Evolutionary conservation across 345 rosid species (phyloP).

Genomic region (Sisymbrium irio): DNA sequence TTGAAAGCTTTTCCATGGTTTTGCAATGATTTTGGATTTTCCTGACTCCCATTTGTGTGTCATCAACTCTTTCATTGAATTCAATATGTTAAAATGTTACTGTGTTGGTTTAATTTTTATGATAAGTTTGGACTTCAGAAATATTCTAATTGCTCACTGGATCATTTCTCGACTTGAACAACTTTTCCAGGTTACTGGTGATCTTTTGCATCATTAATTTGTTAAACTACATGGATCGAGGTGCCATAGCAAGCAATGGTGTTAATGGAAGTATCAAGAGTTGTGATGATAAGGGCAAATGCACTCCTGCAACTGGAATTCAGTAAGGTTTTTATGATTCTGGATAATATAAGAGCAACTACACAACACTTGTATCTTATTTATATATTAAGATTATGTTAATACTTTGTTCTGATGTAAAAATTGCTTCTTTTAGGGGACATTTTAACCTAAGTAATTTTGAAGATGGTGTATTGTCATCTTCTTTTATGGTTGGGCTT

Average conservation of each 20-base stretch:
- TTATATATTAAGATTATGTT: background rate
- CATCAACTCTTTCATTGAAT: background rate
- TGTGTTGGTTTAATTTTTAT: background rate
- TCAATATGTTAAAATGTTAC: background rate
- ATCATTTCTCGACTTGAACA: background rate
- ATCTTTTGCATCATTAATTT: constrained; percentile 81
- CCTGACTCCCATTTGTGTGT: background rate
- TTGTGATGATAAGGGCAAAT: constrained; percentile 60
- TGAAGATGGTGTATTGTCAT: constrained; percentile 87
- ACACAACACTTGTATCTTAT: background rate
- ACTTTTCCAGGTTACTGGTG: constrained; percentile 50
- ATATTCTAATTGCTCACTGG: background rate
- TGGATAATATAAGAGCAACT: background rate
- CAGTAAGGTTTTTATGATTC: constrained; percentile 51
- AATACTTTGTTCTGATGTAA: background rate
- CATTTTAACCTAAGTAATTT: constrained; percentile 72
- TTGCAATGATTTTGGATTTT: background rate
- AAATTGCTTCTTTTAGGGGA: constrained; percentile 48
- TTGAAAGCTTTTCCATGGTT: background rate
- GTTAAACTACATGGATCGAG: constrained; percentile 86
- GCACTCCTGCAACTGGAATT: constrained; percentile 70
- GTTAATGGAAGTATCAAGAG: constrained; percentile 71
- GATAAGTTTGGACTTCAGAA: background rate
- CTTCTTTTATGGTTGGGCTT: constrained; percentile 95
- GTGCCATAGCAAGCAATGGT: constrained; percentile 90